These are phyloP conservation scores for Clonostachys rhizophaga DNA, from an alignment of 2,329 filamentous ascomycete species.

Conservation along the genomic window DNA sequence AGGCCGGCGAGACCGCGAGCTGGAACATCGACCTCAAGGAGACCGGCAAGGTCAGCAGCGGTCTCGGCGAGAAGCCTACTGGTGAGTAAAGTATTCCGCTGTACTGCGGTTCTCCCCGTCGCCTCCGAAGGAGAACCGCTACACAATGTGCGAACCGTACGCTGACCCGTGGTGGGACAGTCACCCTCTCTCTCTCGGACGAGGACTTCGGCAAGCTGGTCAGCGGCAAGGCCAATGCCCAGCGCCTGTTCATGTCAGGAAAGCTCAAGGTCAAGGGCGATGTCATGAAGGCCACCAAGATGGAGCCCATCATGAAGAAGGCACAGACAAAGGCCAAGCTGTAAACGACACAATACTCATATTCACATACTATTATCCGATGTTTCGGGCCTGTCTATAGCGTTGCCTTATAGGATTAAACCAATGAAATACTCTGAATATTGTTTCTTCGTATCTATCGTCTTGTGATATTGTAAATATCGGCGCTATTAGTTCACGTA, in stretches of 20 bases:
- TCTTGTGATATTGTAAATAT: no score
- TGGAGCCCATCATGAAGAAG: conserved; percentile 89
- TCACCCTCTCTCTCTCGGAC: conserved; percentile 82
- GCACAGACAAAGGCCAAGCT: conserved; percentile 78
- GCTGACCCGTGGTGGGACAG: conserved; percentile 33
- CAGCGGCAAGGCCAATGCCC: conserved; percentile 84
- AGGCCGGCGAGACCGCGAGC: conserved; percentile 69
- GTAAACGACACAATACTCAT: conserved; percentile 34
- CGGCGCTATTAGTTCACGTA: no score
- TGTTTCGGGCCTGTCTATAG: not conserved
- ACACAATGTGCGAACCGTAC: not conserved
- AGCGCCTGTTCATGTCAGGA: conserved; percentile 95
- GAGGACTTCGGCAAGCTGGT: conserved; percentile 83
- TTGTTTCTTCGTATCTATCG: no score
- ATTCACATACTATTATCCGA: no score
- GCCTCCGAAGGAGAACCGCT: not conserved
- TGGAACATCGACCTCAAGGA: conserved; percentile 98
- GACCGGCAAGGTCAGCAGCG: conserved; percentile 76
- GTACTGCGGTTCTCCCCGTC: not conserved
- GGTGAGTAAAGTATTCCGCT: conserved; percentile 41
- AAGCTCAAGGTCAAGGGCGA: conserved; percentile 98
- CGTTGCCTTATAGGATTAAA: not conserved
- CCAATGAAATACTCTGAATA: no score
- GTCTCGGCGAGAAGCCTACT: conserved; percentile 74
- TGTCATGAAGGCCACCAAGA: conserved; percentile 97